A percentile compares a stretch with the other conserved stretches of the same genome.
Evolutionary conservation across 495 filamentous ascomycete genomes (phyloP).

Genomic region (Aspergillus indologenus): DNA sequence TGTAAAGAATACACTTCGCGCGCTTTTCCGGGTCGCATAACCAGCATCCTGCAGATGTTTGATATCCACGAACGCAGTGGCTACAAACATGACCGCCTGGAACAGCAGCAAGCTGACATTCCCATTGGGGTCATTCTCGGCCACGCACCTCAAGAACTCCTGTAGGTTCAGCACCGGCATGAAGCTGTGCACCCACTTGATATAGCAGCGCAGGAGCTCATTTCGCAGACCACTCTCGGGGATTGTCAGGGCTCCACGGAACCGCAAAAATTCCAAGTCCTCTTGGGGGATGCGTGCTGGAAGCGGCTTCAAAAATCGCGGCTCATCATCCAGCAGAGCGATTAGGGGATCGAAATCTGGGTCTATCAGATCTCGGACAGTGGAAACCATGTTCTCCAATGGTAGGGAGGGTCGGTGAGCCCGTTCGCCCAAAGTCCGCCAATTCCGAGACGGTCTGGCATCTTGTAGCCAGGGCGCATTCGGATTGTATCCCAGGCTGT

Average conservation of each 20-base stretch:
- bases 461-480: slow-evolving; percentile 39
- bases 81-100: slow-evolving; percentile 78
- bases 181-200: slow-evolving; percentile 82
- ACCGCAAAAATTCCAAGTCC: slow-evolving; percentile 67
- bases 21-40: slow-evolving; percentile 64
- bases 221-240: slow-evolving; percentile 63
- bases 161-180: slow-evolving; percentile 78
- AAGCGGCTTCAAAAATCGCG: slow-evolving; percentile 50
- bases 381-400: slow-evolving; percentile 42
- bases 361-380: slow-evolving; percentile 43
- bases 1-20: slow-evolving; percentile 71
- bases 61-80: slow-evolving; percentile 71
- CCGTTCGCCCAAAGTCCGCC: slow-evolving; percentile 31
- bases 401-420: slow-evolving; percentile 37
- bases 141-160: slow-evolving; percentile 62
- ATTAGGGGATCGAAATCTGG: slow-evolving; percentile 46
- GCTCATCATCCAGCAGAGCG: slow-evolving; percentile 41
- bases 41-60: slow-evolving; percentile 64
- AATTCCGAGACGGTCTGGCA: slow-evolving; percentile 25
- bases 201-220: slow-evolving; percentile 68
- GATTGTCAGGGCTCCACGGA: slow-evolving; percentile 69
- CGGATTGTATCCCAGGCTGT: slow-evolving; percentile 32
- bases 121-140: slow-evolving; percentile 56
- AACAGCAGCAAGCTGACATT: slow-evolving; percentile 71
- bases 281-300: slow-evolving; percentile 57